These are phyloP conservation scores for Phytomonas francai DNA, from an alignment of 208 protist genomes.

Conservation along the genomic window DNA sequence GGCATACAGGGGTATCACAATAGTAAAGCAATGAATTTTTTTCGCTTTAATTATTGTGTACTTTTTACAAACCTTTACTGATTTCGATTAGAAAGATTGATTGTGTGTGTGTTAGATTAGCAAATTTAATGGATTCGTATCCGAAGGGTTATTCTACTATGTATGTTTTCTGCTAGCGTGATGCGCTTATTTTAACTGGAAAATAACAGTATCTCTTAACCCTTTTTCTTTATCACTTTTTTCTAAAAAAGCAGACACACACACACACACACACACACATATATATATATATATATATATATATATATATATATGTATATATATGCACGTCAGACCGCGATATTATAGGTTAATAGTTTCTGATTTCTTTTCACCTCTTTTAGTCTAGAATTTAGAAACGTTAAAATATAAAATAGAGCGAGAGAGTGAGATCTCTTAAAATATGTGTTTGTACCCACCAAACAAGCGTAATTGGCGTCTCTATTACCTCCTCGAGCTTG, in stretches of 20 bases:
- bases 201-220: neutral
- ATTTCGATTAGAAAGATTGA: neutral
- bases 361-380: neutral
- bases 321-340: neutral
- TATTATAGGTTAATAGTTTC: conserved; percentile 6
- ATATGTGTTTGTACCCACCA: neutral
- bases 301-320: conserved; percentile 11
- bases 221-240: conserved; percentile 5
- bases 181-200: conserved; percentile 6
- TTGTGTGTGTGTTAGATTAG: neutral
- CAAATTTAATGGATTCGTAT: neutral
- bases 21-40: neutral
- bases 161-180: conserved; percentile 1
- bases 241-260: neutral
- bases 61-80: neutral
- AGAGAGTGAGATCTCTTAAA: conserved; percentile 5
- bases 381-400: neutral
- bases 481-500: conserved; percentile 78
- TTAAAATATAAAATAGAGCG: conserved; percentile 1
- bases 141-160: neutral
- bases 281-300: conserved; percentile 12
- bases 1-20: conserved; percentile 1
- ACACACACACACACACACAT: neutral
- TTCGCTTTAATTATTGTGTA: neutral
- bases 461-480: conserved; percentile 56